Evolutionary conservation across 2,329 filamentous ascomycete genomes (phyloP).

Genomic region (Zymoseptoria ardabiliae): DNA sequence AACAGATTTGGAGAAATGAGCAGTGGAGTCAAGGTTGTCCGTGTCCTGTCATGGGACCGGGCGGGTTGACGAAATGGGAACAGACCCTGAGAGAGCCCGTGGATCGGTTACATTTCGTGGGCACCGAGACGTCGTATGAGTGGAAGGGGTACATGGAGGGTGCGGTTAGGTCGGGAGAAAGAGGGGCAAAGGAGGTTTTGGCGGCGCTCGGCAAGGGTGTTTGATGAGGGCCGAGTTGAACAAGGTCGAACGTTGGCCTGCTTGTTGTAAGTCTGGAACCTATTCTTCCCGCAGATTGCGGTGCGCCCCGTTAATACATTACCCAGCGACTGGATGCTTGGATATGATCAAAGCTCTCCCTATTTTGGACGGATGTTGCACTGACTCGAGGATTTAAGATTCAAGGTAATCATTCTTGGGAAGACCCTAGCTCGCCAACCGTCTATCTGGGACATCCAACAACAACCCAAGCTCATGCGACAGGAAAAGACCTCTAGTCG

Average conservation of each 20-base stretch:
- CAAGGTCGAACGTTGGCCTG: neutral
- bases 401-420: neutral
- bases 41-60: constrained; percentile 20
- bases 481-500: neutral
- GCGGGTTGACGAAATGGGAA: constrained; percentile 19
- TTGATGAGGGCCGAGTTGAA: neutral
- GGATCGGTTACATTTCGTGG: constrained; percentile 46
- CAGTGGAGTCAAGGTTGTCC: constrained; percentile 26
- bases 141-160: constrained; percentile 57
- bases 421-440: neutral
- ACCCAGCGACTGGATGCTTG: too few species aligned
- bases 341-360: neutral
- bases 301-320: neutral
- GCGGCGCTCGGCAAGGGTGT: neutral
- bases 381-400: neutral
- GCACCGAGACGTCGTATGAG: constrained; percentile 46
- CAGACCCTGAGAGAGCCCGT: constrained; percentile 19
- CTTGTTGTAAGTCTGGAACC: neutral
- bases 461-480: neutral
- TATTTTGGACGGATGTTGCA: neutral
- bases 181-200: constrained; percentile 43
- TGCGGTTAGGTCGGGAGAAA: constrained; percentile 44
- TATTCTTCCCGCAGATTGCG: neutral
- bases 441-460: neutral
- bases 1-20: constrained; percentile 24